These are phyloP conservation scores for Phylloporus sp. DNA, from an alignment of 768 basidiomycete genomes.

Conservation along the genomic window DNA sequence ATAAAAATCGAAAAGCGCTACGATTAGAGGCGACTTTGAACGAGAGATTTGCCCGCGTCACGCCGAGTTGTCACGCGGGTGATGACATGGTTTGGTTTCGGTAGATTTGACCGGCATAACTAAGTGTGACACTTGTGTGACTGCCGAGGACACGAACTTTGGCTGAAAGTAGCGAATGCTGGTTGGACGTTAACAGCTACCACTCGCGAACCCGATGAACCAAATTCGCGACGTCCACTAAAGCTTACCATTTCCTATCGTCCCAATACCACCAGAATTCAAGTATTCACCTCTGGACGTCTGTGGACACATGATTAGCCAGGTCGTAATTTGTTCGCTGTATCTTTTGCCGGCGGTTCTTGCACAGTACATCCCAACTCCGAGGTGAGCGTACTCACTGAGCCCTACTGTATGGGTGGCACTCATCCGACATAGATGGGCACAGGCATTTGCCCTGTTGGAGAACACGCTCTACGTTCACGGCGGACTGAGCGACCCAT, in stretches of 20 bases:
- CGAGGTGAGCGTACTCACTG: slow-evolving; percentile 18
- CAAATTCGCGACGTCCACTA: slow-evolving; percentile 6
- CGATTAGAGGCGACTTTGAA: no score
- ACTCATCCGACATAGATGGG: slow-evolving; percentile 61
- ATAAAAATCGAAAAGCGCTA: no score
- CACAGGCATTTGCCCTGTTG: slow-evolving; percentile 60
- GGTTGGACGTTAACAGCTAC: neutral
- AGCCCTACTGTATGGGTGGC: neutral
- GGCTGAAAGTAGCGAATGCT: slow-evolving; percentile 9
- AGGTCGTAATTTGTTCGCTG: slow-evolving; percentile 3
- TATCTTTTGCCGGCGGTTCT: slow-evolving; percentile 14
- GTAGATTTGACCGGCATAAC: no score
- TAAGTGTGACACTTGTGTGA: no score
- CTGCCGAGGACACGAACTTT: no score
- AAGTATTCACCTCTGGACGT: neutral
- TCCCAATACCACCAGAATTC: neutral
- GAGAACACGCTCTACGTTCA: slow-evolving; percentile 62
- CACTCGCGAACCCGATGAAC: slow-evolving; percentile 18
- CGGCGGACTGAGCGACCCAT: slow-evolving; percentile 76
- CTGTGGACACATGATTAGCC: slow-evolving; percentile 13
- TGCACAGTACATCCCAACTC: slow-evolving; percentile 23
- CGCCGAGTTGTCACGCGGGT: no score
- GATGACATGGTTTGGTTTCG: no score
- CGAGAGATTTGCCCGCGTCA: no score
- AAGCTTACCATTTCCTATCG: slow-evolving; percentile 13